A percentile compares a stretch with the other conserved stretches of the same genome.
phyloP scores from a whole-genome alignment of 164 flowering plant species.

The Euptelea pleiosperma region DNA sequence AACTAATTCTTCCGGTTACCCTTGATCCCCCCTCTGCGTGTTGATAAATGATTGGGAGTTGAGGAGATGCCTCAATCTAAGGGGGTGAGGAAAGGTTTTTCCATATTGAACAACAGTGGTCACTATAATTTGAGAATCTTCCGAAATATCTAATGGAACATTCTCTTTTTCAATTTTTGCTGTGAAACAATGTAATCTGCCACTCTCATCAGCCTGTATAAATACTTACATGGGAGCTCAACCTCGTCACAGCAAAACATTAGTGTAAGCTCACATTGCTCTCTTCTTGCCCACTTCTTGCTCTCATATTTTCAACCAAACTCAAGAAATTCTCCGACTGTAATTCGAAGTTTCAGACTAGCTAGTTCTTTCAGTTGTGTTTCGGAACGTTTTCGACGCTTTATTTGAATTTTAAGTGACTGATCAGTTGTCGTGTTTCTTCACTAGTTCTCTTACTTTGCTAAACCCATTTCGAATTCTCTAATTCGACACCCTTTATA shows the following conservation, averaged over 20 bases:
- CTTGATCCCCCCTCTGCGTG: no score
- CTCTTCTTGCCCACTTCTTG: no score
- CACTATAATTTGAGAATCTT: no score
- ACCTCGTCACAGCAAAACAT: constrained; percentile 5
- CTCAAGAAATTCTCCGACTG: background rate
- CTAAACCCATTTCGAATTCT: background rate
- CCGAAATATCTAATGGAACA: constrained; percentile 12
- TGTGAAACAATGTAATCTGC: constrained; percentile 8
- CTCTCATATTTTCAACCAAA: background rate
- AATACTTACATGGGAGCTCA: constrained; percentile 1
- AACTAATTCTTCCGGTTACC: no score
- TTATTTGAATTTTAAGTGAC: background rate
- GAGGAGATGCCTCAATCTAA: no score
- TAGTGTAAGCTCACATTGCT: background rate
- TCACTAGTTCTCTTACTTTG: background rate
- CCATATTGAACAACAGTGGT: no score
- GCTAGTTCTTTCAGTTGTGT: background rate
- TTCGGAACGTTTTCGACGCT: background rate
- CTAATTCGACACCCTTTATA: no score
- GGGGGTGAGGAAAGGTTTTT: no score
- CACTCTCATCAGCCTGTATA: constrained; percentile 11
- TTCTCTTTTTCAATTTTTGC: background rate
- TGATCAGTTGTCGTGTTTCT: background rate
- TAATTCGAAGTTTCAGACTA: background rate
- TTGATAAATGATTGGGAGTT: no score